Evolutionary conservation across 345 rosid species (phyloP).

Genomic region (Chamaenerion angustifolium): DNA sequence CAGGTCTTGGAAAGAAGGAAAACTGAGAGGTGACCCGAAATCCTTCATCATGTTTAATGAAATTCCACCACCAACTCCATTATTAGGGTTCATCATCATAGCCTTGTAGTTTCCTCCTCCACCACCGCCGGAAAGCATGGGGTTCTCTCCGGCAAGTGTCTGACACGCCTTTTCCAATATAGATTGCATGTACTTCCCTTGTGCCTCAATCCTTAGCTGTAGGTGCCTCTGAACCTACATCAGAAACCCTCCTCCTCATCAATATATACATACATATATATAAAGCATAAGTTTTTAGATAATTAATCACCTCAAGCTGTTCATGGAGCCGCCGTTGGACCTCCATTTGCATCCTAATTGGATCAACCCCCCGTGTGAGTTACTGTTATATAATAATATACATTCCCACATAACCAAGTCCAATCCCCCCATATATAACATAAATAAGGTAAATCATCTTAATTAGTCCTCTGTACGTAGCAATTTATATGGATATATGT

Average conservation of each 20-base stretch:
- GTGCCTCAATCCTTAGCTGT: constrained; percentile 95
- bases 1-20: constrained; percentile 87
- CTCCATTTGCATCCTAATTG: constrained; percentile 98
- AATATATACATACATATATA: background rate
- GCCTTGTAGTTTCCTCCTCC: constrained; percentile 17
- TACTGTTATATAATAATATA: too few species aligned
- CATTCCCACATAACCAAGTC: too few species aligned
- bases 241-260: background rate
- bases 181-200: constrained; percentile 96
- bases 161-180: constrained; percentile 92
- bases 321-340: constrained; percentile 97
- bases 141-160: constrained; percentile 68
- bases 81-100: constrained; percentile 6
- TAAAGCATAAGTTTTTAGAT: background rate
- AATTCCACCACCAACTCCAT: constrained; percentile 5
- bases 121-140: constrained; percentile 13
- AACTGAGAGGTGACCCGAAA: constrained; percentile 27
- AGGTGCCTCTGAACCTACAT: constrained; percentile 87
- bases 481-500: too few species aligned
- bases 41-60: constrained; percentile 3
- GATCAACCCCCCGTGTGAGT: constrained; percentile 42
- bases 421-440: background rate
- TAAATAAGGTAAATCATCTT: too few species aligned
- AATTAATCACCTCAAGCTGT: constrained; percentile 66
- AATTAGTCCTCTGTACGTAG: too few species aligned